Conservation (phyloP, 192 early-diverging fungal species). For the Gigaspora rosea region DNA sequence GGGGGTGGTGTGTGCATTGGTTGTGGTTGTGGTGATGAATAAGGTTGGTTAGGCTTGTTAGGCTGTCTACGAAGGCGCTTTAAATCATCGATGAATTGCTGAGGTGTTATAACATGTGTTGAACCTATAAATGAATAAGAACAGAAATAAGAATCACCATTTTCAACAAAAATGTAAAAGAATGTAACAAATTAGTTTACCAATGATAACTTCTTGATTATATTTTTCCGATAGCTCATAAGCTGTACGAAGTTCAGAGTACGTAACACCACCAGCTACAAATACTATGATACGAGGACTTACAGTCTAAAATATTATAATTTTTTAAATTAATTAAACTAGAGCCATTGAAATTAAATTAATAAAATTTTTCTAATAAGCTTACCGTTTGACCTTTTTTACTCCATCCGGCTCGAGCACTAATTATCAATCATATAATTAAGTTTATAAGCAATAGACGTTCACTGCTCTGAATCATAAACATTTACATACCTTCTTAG, state of each 20-base stretch:
- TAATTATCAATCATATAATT: neutral
- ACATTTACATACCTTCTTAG: constrained; percentile 39
- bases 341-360: neutral
- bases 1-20: constrained; percentile 31
- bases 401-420: constrained; percentile 14
- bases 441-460: neutral
- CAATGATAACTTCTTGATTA: constrained; percentile 73
- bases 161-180: neutral
- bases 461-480: neutral
- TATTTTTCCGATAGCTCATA: constrained; percentile 67
- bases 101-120: constrained; percentile 71
- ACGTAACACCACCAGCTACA: constrained; percentile 71
- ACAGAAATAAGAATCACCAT: neutral
- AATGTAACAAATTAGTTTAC: constrained; percentile 35
- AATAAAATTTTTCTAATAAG: neutral
- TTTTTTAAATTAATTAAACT: neutral
- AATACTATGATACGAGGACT: constrained; percentile 69
- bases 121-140: constrained; percentile 54
- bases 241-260: constrained; percentile 71
- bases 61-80: constrained; percentile 51
- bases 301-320: constrained; percentile 35
- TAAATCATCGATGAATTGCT: constrained; percentile 67
- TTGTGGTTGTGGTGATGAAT: constrained; percentile 36
- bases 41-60: neutral
- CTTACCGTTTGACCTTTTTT: constrained; percentile 17